These are phyloP conservation scores for Acacia confusa DNA, from an alignment of 306 rosid genomes.

Conservation along the genomic window DNA sequence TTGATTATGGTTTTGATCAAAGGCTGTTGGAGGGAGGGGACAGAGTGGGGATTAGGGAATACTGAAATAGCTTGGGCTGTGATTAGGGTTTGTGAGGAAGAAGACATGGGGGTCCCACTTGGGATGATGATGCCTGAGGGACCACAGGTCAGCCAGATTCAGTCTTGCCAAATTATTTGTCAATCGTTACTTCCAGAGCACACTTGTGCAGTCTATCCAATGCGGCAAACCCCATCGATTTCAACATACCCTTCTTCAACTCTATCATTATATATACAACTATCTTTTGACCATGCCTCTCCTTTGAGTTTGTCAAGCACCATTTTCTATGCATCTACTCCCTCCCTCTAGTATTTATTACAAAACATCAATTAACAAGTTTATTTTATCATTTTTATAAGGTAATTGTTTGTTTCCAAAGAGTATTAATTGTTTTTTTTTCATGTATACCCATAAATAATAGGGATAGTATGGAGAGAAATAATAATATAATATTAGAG, in stretches of 20 bases:
- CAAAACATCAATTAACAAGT: too few relatives aligned
- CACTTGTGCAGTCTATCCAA: neutral
- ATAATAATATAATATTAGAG: too few relatives aligned
- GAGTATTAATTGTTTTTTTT: too few relatives aligned
- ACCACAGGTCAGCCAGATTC: slow-evolving; percentile 21
- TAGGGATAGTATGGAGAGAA: too few relatives aligned
- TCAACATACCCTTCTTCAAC: neutral
- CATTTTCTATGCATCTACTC: neutral
- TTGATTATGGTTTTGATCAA: neutral
- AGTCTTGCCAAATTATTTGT: slow-evolving; percentile 3
- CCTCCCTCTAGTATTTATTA: too few relatives aligned
- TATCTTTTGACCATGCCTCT: neutral
- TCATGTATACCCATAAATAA: too few relatives aligned
- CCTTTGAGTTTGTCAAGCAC: neutral
- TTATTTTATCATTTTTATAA: too few relatives aligned
- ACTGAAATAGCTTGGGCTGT: neutral
- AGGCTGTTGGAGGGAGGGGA: slow-evolving; percentile 10
- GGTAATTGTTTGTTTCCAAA: too few relatives aligned
- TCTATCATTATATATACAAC: neutral
- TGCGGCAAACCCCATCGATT: slow-evolving; percentile 9
- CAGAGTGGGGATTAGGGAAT: slow-evolving; percentile 12
- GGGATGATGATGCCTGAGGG: slow-evolving; percentile 13
- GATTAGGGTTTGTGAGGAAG: slow-evolving; percentile 19
- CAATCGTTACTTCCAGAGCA: slow-evolving; percentile 16
- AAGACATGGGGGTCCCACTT: slow-evolving; percentile 26